phyloP scores from a whole-genome alignment of 108 stramenopile species.

The Mediolabrus comicus region DNA sequence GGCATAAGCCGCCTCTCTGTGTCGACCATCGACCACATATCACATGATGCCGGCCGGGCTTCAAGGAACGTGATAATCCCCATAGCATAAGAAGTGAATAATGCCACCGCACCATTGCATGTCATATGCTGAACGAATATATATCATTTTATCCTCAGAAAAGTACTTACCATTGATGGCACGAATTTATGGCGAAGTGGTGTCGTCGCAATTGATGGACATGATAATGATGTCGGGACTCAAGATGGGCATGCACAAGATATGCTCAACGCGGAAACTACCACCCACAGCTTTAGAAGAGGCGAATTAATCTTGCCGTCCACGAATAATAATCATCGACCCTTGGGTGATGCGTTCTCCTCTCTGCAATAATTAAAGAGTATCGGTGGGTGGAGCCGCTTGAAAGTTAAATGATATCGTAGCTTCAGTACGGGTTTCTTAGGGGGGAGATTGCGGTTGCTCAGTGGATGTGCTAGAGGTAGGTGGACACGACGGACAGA shows the following conservation, averaged over 20 bases:
- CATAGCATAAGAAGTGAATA: not conserved
- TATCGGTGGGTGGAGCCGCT: too few species aligned
- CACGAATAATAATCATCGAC: too few species aligned
- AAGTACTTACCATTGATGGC: not conserved
- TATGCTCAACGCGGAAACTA: not conserved
- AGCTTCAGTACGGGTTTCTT: not conserved
- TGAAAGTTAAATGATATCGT: too few species aligned
- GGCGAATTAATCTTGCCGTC: too few species aligned
- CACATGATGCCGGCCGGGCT: too few species aligned
- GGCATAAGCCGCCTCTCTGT: too few species aligned
- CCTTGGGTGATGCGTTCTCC: too few species aligned
- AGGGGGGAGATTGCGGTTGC: not conserved
- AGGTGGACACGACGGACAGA: not conserved
- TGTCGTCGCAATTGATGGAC: not conserved
- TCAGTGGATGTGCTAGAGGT: too few species aligned
- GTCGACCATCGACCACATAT: too few species aligned
- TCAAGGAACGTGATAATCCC: not conserved
- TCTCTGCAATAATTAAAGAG: too few species aligned
- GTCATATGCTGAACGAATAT: not conserved
- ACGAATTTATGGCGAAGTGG: not conserved
- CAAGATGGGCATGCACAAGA: not conserved
- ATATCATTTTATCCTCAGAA: not conserved
- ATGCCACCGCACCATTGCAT: not conserved
- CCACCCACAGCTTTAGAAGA: not conserved
- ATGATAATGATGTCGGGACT: not conserved